Base-by-base conservation (phyloP, 495 filamentous ascomycete genomes). In the Hypomontagnella monticulosa region DNA sequence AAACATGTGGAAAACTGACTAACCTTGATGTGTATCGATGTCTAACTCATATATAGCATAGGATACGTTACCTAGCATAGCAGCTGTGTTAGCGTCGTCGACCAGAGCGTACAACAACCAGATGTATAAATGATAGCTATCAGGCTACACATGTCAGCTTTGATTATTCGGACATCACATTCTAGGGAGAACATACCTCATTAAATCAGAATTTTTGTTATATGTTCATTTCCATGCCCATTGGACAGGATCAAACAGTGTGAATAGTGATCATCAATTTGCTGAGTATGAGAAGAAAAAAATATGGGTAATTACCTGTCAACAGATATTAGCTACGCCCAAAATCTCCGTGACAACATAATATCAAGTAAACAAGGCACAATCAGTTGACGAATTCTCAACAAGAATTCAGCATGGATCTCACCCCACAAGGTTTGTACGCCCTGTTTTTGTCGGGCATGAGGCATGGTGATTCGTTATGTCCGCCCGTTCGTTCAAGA, bases 401-500 rank as follows among this genome's bases (percentile, higher is more conserved):
- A 89, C 93, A 96, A 93, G 88, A 90, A 90, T 80, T 85, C 88
- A 88, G 83, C 78, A 79, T 71, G 69, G 73, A 74, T 74, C 80
- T 79, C 82, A 85, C 78, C 87, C 82, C 87, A 86, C 90, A 88
- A 86, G 88, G 88, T 89, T 93, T 96, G 92, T 93, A 96, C 89
- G 85, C 54, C 85, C 88, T 86, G 83, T 83, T 82, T 87, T 87
- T 83, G 80, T 78, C 75, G 80, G 87, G 85, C 81, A 81, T 81
- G 78, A 77, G 76, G 80, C 72, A 75, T 70, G 78, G 76, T 84
- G 85, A 84, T 87, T 90, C 87, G 83, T 85, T 96, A 88, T 96
- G 93, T 93, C 93, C 93, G 93, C 93, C 93, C 92, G 93, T 93
- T 93, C 92, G 91, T 95, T 96, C 90, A 93, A 92, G 75, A 74